Evolutionary conservation across 2,329 filamentous ascomycete genomes (phyloP).

Genomic region (Phaeomoniella chlamydospora): DNA sequence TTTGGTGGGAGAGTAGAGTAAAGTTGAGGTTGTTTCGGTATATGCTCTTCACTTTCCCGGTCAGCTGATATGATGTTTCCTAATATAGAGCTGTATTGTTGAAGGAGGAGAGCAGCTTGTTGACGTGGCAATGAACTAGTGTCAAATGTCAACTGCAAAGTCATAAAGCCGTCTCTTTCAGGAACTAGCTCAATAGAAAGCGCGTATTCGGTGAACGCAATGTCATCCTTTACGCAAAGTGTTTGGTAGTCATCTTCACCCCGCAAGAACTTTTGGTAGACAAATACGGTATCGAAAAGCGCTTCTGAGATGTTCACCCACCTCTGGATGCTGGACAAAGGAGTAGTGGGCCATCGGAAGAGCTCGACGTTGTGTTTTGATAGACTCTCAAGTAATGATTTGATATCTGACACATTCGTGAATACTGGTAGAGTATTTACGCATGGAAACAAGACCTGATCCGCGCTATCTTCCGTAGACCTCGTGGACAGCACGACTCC

Average conservation of each 20-base stretch:
- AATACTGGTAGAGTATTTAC: constrained; percentile 67
- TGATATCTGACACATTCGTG: constrained; percentile 39
- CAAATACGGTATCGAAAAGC: constrained; percentile 74
- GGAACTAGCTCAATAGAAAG: constrained; percentile 70
- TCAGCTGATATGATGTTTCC: constrained; percentile 39
- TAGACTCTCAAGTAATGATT: constrained; percentile 44
- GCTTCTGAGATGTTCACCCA: constrained; percentile 50
- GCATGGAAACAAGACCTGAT: constrained; percentile 53
- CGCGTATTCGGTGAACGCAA: constrained; percentile 45
- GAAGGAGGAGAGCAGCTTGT: constrained; percentile 53
- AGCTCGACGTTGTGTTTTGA: constrained; percentile 51
- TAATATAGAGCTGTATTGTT: constrained; percentile 59
- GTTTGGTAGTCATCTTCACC: constrained; percentile 13
- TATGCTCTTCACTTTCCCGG: neutral
- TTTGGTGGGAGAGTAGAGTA: constrained; percentile 55
- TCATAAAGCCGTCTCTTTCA: constrained; percentile 28
- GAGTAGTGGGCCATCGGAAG: constrained; percentile 56
- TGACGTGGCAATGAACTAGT: constrained; percentile 48
- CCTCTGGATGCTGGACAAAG: constrained; percentile 57
- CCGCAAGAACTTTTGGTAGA: constrained; percentile 53
- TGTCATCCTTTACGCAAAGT: constrained; percentile 52
- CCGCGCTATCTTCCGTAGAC: constrained; percentile 41
- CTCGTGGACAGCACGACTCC: constrained; percentile 70
- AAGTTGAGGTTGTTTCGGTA: constrained; percentile 3
- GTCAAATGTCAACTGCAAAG: constrained; percentile 53